Base-by-base conservation (phyloP, 192 early-diverging fungal genomes). In the Haplosporangium gracile region DNA sequence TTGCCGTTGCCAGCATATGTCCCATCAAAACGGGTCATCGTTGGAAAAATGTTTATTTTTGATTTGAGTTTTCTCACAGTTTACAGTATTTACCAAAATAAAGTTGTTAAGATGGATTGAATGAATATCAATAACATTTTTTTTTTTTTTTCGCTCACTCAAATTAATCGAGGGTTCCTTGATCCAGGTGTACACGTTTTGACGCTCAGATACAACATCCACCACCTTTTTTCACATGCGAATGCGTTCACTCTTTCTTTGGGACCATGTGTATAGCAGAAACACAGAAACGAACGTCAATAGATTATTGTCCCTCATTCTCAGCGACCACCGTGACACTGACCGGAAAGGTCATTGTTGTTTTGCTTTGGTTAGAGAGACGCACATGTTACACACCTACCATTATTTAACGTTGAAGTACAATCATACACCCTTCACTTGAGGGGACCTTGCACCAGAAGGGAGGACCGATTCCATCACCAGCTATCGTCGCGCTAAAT, bases 41-140 rank as follows among this genome's bases (percentile, higher is more conserved):
- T 65, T 32, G 8, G 9, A n/a, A 24, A 65, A 65, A 65, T 65
- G 60, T 26, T 65, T 65, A 65, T 65, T 65, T 65, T 65, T 65
- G 60, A 29, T 65, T 32, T 65, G 29, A 65, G 60, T 29, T 65
- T 65, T 65, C 60, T 65, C 60, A 65, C 60, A 65, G 24, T 65
- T 29, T 5, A n/a, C 15, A 6, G 3, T 5, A 20, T 2, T 18
- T n/a, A n/a, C n/a, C n/a, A n/a, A 15, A 32, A 32, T 65, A 65
- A 16, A 65, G 60, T 65, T 65, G 60, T 32, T 11, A 15, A 63
- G 26, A 32, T 20, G 60, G 60, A 32, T 65, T 65, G 60, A 65
- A 65, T 32, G 60, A 29, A 29, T 22, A 20, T 51, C 20, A 5
- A 51, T 10, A 65, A 7, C 8, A 29, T 63, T 63, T 22, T 11